Evolutionary conservation across 1,284 basidiomycete species (phyloP), one percentile per base, ranked within the genome.

Genomic region (Puccinia coronata): DNA sequence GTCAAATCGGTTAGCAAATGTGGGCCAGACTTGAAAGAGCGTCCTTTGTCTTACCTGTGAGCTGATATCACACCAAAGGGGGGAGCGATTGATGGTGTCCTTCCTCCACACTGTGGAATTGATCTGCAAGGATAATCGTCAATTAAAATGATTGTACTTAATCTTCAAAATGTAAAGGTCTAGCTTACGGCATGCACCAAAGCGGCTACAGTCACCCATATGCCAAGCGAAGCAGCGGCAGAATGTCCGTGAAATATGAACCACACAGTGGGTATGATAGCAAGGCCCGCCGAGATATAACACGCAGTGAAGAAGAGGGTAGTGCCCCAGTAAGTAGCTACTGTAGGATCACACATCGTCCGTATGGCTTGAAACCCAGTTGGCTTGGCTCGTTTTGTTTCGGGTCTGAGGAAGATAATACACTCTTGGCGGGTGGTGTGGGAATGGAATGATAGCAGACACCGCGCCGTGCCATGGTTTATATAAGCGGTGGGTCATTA

Each of bases 221-320:
- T 36, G 14, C 77, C 77, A 34, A 80, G 41, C 23, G 67, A 80
- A 57, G 49, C 77, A 36, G 53, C 47, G 25, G 67, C 65, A 28
- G 77, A 80, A 12, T 80, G 77, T 36, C 53, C 53, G 61, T 79
- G 77, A 61, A 71, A 59, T 16, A 71, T 79, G 63, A 79, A 79
- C 77, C 77, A 79, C 18, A 53, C 25, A 43, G 77, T 79, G 18
- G 77, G 77, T 25, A 79, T 47, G n/a, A 31, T 39, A 23, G 77
- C 34, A 36, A 80, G 77, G 25, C 51, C 55, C 18, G 77, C 53
- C 49, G 67, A 49, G 28, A 72, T 1, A 36, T 70, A 80, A 34
- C 65, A 80, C 12, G 77, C 47, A 59, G 36, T 31, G 55, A 71
- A 59, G 55, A 70, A 80, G 4, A 72, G 16, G n/a, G 65, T 70